Base-by-base conservation (phyloP, 2,329 filamentous ascomycete genomes). In the Diaporthe australafricana region DNA sequence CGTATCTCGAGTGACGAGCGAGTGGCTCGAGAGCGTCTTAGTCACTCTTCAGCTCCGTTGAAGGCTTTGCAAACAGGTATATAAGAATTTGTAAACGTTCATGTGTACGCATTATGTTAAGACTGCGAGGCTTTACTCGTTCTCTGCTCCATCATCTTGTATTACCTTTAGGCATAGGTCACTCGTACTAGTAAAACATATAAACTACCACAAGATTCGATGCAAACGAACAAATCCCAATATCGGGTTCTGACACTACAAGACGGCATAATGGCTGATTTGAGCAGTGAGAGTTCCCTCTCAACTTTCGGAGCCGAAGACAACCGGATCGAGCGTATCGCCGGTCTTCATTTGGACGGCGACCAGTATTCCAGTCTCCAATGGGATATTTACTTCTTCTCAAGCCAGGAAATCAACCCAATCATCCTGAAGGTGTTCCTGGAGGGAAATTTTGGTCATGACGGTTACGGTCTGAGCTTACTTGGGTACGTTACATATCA, bases 381-480 rank as follows among this genome's bases (percentile, higher is more conserved):
- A 9, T 67, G 63, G 47, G 63, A 67, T 1, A 16, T 53, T 5
- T 8, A 53, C 1, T 11, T 52, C 22, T 53, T 67, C 22, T 22
- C 30, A 2, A 67, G 63, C 22, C 6, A 67, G 42, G 32, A 48
- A 6, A 42, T 67, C 17, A 42, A 53, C 2, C 63, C 32, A 16
- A 30, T 40, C 25, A 5, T 27, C 32, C 11, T 42, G 2, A 52
- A 32, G 16, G 12, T 38, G 32, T 40, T 67, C 14, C 42, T 67
- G 8, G n/a, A 53, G 4, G 63, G 30, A 8, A 6, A 47, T 0
- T 67, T 53, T 2, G 17, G 22, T 12, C 6, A 20, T 5, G 30
- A 25, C 2, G 48, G 63, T 20, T 53, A 67, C 9, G 63, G 27
- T 27, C 22, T 67, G 47, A 53, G 47, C 63, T 27, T 67, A 47